Percentiles rank a stretch among this genome's conserved stretches.
Evolutionary conservation across 192 early-diverging fungal genomes (phyloP).

Genomic region (Lunasporangiospora selenospora): DNA sequence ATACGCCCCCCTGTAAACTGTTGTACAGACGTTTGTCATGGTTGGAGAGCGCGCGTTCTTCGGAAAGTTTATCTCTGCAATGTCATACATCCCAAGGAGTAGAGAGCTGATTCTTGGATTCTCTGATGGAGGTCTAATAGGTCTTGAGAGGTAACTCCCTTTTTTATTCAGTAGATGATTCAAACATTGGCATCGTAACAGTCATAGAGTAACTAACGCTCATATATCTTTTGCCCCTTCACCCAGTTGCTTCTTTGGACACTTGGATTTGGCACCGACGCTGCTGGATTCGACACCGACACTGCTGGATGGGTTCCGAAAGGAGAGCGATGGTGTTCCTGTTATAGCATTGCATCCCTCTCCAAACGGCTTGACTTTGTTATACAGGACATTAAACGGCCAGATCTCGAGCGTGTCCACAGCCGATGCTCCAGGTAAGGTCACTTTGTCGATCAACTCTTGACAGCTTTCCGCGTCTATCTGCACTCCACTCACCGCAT

Average conservation of each 20-base stretch:
- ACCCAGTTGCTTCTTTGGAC: slow-evolving; percentile 28
- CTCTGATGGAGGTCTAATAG: slow-evolving; percentile 38
- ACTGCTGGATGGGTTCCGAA: slow-evolving; percentile 19
- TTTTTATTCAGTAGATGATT: no score
- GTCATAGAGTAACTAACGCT: not conserved
- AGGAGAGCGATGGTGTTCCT: slow-evolving; percentile 1
- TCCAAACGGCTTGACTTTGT: slow-evolving; percentile 24
- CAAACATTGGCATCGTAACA: no score
- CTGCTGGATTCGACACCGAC: slow-evolving; percentile 17
- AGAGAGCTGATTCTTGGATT: slow-evolving; percentile 37
- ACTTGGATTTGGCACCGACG: slow-evolving; percentile 12
- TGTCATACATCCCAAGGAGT: slow-evolving; percentile 18
- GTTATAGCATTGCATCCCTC: slow-evolving; percentile 23
- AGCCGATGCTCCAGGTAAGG: slow-evolving; percentile 11
- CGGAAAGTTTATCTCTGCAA: slow-evolving; percentile 30
- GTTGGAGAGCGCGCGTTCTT: slow-evolving; percentile 33
- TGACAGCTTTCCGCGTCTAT: no score
- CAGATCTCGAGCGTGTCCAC: slow-evolving; percentile 17
- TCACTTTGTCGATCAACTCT: not conserved
- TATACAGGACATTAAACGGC: slow-evolving; percentile 12
- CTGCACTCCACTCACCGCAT: no score
- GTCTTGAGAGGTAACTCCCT: slow-evolving; percentile 27
- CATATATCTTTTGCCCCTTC: not conserved
- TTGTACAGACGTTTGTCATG: slow-evolving; percentile 45
- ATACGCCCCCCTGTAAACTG: no score